phyloP scores from a whole-genome alignment of 2,329 filamentous ascomycete species.

The Diaporthe caulivora region DNA sequence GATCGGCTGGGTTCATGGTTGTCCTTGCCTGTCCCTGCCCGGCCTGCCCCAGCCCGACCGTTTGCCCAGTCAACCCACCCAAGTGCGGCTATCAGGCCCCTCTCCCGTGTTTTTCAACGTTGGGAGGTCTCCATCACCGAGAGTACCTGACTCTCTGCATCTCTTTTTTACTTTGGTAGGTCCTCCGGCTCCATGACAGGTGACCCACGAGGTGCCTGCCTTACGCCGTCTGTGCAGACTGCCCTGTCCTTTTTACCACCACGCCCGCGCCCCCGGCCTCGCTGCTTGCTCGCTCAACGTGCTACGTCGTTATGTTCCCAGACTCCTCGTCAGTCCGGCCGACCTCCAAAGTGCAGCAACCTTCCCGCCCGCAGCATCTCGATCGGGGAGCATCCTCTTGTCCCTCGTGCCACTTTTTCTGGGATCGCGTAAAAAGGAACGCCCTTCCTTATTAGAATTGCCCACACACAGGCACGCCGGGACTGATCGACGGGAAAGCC shows the following conservation, averaged over 20 bases:
- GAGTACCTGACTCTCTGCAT: slow-evolving; percentile 36
- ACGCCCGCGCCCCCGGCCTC: slow-evolving; percentile 7
- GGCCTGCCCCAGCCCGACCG: slow-evolving; percentile 35
- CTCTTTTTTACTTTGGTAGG: slow-evolving; percentile 22
- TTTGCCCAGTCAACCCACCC: slow-evolving; percentile 31
- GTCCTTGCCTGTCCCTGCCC: slow-evolving; percentile 36
- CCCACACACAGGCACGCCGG: not conserved
- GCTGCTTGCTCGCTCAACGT: slow-evolving; percentile 14
- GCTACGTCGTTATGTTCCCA: slow-evolving; percentile 29
- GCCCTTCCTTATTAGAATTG: not conserved
- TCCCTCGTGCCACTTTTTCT: not conserved
- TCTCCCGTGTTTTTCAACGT: slow-evolving; percentile 31
- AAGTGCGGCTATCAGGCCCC: slow-evolving; percentile 37
- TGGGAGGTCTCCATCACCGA: slow-evolving; percentile 31
- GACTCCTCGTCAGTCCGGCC: slow-evolving; percentile 20
- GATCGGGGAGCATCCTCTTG: slow-evolving; percentile 16
- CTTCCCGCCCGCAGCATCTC: slow-evolving; percentile 6
- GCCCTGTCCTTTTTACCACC: slow-evolving; percentile 33
- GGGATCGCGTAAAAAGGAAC: not conserved
- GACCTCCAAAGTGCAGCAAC: slow-evolving; percentile 10
- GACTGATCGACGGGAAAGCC: slow-evolving; percentile 30
- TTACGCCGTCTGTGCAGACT: slow-evolving; percentile 26
- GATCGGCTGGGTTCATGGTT: slow-evolving; percentile 32
- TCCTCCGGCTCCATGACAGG: slow-evolving; percentile 32
- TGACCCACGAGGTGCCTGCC: slow-evolving; percentile 32